Percentiles rank a stretch among this genome's conserved stretches.
Evolutionary conservation across 305 asterid genomes (phyloP).

Genomic region (Fraxinus latifolia): DNA sequence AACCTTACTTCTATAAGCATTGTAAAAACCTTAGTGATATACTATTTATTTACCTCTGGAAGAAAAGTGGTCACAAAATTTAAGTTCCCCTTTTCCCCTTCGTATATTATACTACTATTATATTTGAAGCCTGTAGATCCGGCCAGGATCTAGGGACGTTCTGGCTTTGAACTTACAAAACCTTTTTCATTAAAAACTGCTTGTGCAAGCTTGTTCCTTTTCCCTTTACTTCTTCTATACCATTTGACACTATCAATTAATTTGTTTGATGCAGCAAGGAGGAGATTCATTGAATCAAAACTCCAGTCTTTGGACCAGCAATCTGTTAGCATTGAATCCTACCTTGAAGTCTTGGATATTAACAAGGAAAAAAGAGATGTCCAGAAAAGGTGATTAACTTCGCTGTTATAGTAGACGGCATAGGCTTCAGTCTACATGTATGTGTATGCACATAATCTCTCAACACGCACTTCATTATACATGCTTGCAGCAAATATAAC

Average conservation of each 20-base stretch:
- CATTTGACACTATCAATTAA: neutral
- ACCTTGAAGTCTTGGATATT: conserved; percentile 53
- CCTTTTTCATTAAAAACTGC: neutral
- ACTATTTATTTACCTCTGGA: neutral
- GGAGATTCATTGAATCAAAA: conserved; percentile 70
- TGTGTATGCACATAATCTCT: neutral
- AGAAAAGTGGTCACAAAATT: neutral
- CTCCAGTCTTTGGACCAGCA: conserved; percentile 69
- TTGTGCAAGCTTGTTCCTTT: neutral
- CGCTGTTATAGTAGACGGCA: neutral
- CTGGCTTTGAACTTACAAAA: neutral
- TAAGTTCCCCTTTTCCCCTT: neutral
- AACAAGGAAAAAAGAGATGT: conserved; percentile 68
- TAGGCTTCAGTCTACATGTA: neutral
- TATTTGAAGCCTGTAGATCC: neutral
- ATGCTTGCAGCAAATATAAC: conserved; percentile 54
- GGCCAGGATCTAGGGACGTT: neutral
- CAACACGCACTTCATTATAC: conserved; percentile 5
- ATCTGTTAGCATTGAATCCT: conserved; percentile 61
- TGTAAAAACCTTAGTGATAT: neutral
- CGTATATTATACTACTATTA: neutral
- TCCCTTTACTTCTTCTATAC: conserved; percentile 1
- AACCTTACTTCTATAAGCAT: neutral
- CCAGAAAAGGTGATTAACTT: conserved; percentile 54
- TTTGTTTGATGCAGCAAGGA: conserved; percentile 61